Evolutionary conservation across 352 stramenopile genomes (phyloP), one percentile per base, ranked within the genome.

Genomic region (Hyaloperonospora arabidopsidis): DNA sequence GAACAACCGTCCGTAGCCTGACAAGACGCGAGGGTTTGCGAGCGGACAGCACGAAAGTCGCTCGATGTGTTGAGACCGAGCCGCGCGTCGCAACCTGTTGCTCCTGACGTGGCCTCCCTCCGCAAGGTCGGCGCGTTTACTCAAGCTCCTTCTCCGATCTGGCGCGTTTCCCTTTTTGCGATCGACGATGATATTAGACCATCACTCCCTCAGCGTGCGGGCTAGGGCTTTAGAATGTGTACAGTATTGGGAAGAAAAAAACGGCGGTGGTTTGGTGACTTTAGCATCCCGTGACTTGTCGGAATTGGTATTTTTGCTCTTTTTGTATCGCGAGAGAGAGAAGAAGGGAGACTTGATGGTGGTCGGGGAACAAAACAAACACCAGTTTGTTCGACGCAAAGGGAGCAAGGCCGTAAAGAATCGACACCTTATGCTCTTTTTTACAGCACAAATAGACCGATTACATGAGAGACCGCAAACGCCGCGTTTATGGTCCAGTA

Each of bases 161-260:
- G 58, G 52, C 52, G 63, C 61, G 64, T 71, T 70, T 63, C 59
- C 63, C 41, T 57, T 59, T 57, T 51, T 44, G 45, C 63, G 63
- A 72, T 72, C 55, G 59, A 72, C 63, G 63, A 68, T 65, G 45
- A 52, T 54, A 53, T 49, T 40, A 18, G 45, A 65, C 50, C 55
- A 68, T 63, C 52, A 67, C 50, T 70, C 54, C 35, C 35, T 17
- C 35, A n/a, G n/a, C 35, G 13, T 15, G n/a, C 12, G 35, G 35
- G 35, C 12, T 41, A 41, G 35, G 35, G 35, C n/a, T 41, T 15
- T 3, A 3, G 12, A 18, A 10, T 17, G 2, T 5, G n/a, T 17
- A 13, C 13, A 38, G 13, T 13, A 38, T 10, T 3, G 35, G 35
- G 35, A 4, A 3, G 12, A 18, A 41, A 41, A 41, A 32, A 4